A percentile compares a stretch with the other conserved stretches of the same genome.
phyloP scores from a whole-genome alignment of 257 asterid species.

The Gentiana dahurica region DNA sequence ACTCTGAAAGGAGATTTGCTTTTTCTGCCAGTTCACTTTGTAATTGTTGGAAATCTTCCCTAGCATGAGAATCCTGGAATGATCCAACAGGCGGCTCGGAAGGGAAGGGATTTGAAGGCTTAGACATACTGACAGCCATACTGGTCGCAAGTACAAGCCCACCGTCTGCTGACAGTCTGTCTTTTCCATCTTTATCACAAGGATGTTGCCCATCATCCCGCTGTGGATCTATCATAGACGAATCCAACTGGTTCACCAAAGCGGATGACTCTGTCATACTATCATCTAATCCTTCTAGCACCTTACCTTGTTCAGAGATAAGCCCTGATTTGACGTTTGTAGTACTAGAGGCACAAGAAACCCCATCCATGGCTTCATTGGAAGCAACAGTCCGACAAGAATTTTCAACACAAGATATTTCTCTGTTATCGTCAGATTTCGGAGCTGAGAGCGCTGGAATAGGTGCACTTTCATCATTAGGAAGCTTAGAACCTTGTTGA shows the following conservation, averaged over 20 bases:
- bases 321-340: constrained; percentile 32
- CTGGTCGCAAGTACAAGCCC: constrained; percentile 41
- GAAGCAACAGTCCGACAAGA: constrained; percentile 27
- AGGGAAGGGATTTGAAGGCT: constrained; percentile 33
- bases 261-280: constrained; percentile 78
- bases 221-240: constrained; percentile 72
- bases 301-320: constrained; percentile 42
- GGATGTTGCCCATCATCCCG: constrained; percentile 45
- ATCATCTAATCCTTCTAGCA: constrained; percentile 57
- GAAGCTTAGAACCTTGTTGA: constrained; percentile 31
- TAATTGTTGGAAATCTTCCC: constrained; percentile 34
- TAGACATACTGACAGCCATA: constrained; percentile 77
- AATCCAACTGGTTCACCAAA: constrained; percentile 58
- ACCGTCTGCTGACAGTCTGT: constrained; percentile 25
- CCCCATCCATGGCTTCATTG: constrained; percentile 43
- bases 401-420: constrained; percentile 47
- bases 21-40: constrained; percentile 48
- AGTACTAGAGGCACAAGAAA: constrained; percentile 47
- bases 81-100: constrained; percentile 28
- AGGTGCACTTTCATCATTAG: constrained; percentile 33
- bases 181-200: constrained; percentile 44
- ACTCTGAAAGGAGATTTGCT: constrained; percentile 44
- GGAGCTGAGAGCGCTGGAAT: constrained; percentile 28
- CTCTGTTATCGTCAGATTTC: constrained; percentile 50
- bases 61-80: constrained; percentile 28